Conservation (phyloP, 2,329 filamentous ascomycete species). For the Colletotrichum graminicola region DNA sequence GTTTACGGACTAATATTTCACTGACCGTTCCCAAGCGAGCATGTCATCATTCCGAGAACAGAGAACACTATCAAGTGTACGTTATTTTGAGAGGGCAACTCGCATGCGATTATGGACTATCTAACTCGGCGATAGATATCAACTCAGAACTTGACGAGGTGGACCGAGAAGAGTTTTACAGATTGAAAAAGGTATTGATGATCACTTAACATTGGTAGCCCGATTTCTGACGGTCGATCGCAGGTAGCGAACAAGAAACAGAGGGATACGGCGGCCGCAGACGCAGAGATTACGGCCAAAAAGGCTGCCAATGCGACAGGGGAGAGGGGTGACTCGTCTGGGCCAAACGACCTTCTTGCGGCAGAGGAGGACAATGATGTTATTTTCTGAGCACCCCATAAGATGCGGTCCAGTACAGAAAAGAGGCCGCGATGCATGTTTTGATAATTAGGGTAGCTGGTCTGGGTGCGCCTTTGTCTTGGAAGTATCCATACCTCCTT, state of each 20-base stretch:
- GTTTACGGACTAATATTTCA: not conserved
- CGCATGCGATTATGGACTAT: not conserved
- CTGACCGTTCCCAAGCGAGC: conserved; percentile 68
- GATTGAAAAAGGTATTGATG: conserved; percentile 81
- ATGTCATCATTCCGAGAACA: conserved; percentile 96
- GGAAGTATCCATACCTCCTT: conserved; percentile 16
- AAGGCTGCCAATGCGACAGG: conserved; percentile 52
- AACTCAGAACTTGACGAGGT: conserved; percentile 98
- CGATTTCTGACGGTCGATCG: conserved; percentile 12
- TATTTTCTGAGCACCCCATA: conserved; percentile 73
- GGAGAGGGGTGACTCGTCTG: conserved; percentile 56
- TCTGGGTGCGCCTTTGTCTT: not conserved
- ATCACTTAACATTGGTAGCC: too few relatives aligned
- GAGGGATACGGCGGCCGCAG: conserved; percentile 77
- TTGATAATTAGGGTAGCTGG: not conserved
- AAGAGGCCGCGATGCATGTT: conserved; percentile 1
- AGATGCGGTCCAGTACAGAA: not conserved
- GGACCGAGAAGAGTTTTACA: conserved; percentile 97
- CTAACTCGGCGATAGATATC: conserved; percentile 73
- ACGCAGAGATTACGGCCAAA: conserved; percentile 81
- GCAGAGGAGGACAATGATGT: conserved; percentile 86
- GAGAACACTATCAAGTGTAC: conserved; percentile 99
- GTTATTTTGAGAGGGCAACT: conserved; percentile 44
- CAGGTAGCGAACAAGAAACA: conserved; percentile 85
- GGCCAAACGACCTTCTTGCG: conserved; percentile 75